Evolutionary conservation across 2,329 filamentous ascomycete genomes (phyloP), one percentile per base, ranked within the genome.

Genomic region (Fusarium setosum): DNA sequence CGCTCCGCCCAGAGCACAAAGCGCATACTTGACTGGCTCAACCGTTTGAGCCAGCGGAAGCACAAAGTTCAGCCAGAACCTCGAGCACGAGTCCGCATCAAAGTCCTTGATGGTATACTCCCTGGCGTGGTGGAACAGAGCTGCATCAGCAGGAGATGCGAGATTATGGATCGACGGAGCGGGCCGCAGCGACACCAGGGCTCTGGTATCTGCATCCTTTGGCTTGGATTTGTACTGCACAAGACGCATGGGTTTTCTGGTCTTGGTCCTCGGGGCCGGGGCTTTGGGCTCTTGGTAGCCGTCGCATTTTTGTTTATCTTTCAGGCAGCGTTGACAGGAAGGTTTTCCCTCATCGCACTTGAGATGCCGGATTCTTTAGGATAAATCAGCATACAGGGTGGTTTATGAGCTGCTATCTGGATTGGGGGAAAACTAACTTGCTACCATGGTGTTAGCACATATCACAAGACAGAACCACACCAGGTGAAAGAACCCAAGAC

Each of bases 321-420:
- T 57, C 17, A 34, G 15, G 13, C 63, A 67, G 18, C 63, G 42
- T 13, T 44, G 42, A 4, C 63, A 67, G 8, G 35, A 32, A 2
- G 63, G 64, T 18, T 45, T 61, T 13, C 23, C 51, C 38, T 66
- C 64, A 29, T 67, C 64, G 5, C 64, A 67, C 42, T 67, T 67
- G 15, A 67, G 24, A 54, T 67, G 64, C 3, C 63, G 64, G 13
- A 59, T 65, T 61, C 64, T 67, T 29, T 31, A 6, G 21, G 55
- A 7, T n/a, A 17, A 23, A 26, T 61, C 23, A 49, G 52, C 20
- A 31, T 12, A 12, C 21, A 3, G 9, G 17, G 10, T 10, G 21
- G 44, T 18, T 8, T 44, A 21, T 38, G 3, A 21, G 24, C 3
- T n/a, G n/a, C n/a, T n/a, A n/a, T n/a, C n/a, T n/a, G n/a, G n/a